Evolutionary conservation across 495 filamentous ascomycete genomes (phyloP).

Genomic region (Thermochaetoides thermophila): DNA sequence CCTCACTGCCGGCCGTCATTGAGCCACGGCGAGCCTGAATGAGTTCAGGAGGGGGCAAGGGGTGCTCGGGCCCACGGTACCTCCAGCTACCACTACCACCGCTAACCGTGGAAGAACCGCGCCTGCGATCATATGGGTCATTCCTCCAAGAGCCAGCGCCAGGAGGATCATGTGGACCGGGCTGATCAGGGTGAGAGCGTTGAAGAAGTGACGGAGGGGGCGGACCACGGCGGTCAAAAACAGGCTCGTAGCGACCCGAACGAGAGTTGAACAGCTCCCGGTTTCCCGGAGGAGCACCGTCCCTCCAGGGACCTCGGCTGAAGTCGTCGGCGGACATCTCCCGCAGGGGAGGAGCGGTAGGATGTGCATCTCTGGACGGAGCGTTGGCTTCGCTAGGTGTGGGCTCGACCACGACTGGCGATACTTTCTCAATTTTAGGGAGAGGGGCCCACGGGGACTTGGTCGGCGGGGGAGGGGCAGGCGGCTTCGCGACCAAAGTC

Average conservation of each 20-base stretch:
- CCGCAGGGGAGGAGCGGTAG: conserved; percentile 12
- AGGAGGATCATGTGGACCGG: conserved; percentile 76
- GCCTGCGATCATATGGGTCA: conserved; percentile 57
- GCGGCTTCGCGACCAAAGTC: conserved; percentile 64
- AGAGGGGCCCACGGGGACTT: conserved; percentile 87
- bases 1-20: conserved; percentile 29
- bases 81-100: conserved; percentile 64
- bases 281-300: conserved; percentile 39
- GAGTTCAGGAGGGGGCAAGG: conserved; percentile 28
- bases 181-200: conserved; percentile 37
- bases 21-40: conserved; percentile 29
- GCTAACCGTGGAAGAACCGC: conserved; percentile 89
- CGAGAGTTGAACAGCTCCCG: conserved; percentile 87
- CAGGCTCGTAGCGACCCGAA: conserved; percentile 87
- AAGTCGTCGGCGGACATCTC: conserved; percentile 95
- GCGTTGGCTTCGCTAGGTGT: conserved; percentile 17
- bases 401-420: conserved; percentile 45
- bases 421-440: conserved; percentile 67
- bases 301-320: conserved; percentile 64
- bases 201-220: conserved; percentile 63
- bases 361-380: conserved; percentile 15
- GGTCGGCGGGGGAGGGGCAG: conserved; percentile 50
- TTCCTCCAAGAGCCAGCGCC: conserved; percentile 71
- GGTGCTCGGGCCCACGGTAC: conserved; percentile 30
- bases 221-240: conserved; percentile 58